Conservation (phyloP, 768 basidiomycete genomes). For the Leccinum olivaceopallidum region DNA sequence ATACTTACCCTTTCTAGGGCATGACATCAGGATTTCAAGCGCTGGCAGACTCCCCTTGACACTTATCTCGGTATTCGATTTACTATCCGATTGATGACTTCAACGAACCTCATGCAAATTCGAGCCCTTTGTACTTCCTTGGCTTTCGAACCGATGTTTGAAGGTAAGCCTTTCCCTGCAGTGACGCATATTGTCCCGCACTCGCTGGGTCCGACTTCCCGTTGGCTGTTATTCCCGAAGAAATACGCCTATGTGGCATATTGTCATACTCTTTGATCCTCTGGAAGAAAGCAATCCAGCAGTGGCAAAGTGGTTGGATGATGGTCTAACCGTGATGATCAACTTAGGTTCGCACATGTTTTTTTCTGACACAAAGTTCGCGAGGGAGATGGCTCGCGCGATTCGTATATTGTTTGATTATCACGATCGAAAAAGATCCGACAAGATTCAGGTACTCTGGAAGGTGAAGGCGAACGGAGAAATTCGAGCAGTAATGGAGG, state of each 20-base stretch:
- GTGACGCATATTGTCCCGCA: slow-evolving; percentile 5
- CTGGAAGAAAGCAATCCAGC: slow-evolving; percentile 9
- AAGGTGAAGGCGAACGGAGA: background rate
- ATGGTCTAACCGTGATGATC: slow-evolving; percentile 14
- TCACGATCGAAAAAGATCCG: background rate
- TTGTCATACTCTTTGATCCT: slow-evolving; percentile 7
- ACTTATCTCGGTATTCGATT: slow-evolving; percentile 7
- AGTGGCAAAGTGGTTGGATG: slow-evolving; percentile 10
- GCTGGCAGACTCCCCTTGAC: slow-evolving; percentile 16
- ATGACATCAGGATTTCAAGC: slow-evolving; percentile 11
- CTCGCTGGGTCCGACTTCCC: slow-evolving; percentile 5
- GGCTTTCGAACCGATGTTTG: background rate
- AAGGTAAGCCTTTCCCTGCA: background rate
- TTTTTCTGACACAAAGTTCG: background rate
- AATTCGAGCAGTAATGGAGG: background rate
- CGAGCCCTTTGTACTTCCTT: background rate
- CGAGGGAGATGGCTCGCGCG: slow-evolving; percentile 5
- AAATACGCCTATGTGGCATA: slow-evolving; percentile 7
- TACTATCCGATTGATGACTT: background rate
- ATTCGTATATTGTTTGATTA: slow-evolving; percentile 8
- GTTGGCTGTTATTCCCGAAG: slow-evolving; percentile 4
- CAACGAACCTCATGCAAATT: background rate
- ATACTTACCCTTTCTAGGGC: background rate
- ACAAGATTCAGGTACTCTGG: slow-evolving; percentile 7
- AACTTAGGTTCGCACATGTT: slow-evolving; percentile 9